These are phyloP conservation scores for Colletotrichum neosansevieriae DNA, from an alignment of 2,329 filamentous ascomycete genomes.

Conservation along the genomic window DNA sequence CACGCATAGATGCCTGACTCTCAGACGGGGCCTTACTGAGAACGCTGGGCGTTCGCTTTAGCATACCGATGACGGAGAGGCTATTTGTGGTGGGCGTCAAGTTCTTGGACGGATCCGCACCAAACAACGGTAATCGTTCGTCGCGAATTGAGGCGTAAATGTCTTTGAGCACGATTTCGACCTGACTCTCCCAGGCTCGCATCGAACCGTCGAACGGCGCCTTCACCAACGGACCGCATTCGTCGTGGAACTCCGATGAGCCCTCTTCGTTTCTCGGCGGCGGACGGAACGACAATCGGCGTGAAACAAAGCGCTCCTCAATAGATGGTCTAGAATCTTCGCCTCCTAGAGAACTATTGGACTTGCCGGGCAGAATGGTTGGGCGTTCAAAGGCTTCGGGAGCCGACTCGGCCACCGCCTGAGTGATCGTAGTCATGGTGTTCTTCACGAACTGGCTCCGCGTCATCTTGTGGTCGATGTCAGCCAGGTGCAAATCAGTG, in stretches of 20 bases:
- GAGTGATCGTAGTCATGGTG: conserved; percentile 88
- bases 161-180: conserved; percentile 91
- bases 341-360: conserved; percentile 41
- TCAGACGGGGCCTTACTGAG: conserved; percentile 95
- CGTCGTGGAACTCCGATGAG: conserved; percentile 56
- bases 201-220: conserved; percentile 79
- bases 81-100: conserved; percentile 62
- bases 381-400: conserved; percentile 74
- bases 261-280: conserved; percentile 58
- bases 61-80: conserved; percentile 79
- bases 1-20: conserved; percentile 74
- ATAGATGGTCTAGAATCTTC: conserved; percentile 50
- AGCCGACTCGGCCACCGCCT: conserved; percentile 79
- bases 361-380: conserved; percentile 64
- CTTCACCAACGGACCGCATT: conserved; percentile 82
- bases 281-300: conserved; percentile 64
- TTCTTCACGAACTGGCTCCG: conserved; percentile 95
- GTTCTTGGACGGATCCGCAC: conserved; percentile 67
- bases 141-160: conserved; percentile 92
- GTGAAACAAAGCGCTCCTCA: conserved; percentile 53
- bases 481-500: conserved; percentile 93
- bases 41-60: conserved; percentile 89
- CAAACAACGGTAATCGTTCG: conserved; percentile 87
- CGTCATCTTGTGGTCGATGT: conserved; percentile 98
- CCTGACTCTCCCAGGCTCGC: conserved; percentile 86